phyloP scores from a whole-genome alignment of 257 asterid species.

The Orobanche coerulescens region DNA sequence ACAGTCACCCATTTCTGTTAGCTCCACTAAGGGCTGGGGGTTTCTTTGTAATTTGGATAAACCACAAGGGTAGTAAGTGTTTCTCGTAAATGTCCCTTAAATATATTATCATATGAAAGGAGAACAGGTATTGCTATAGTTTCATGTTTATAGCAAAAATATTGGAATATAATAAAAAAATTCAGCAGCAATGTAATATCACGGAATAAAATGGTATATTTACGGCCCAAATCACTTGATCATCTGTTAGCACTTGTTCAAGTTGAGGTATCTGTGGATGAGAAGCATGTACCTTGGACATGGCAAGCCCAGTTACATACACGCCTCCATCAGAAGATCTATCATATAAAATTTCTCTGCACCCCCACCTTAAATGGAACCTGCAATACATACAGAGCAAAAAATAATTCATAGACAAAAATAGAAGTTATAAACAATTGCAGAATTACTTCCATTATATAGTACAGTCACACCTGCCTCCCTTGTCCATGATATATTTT shows the following conservation, averaged over 20 bases:
- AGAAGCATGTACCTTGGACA: slow-evolving; percentile 64
- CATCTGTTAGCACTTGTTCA: slow-evolving; percentile 5
- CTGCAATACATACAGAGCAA: slow-evolving; percentile 33
- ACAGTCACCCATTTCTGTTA: no score
- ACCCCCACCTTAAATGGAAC: slow-evolving; percentile 98
- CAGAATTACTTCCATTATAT: neutral
- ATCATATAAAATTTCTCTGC: slow-evolving; percentile 84
- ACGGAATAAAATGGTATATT: no score
- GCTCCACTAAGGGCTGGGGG: no score
- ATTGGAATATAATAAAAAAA: slow-evolving; percentile 3
- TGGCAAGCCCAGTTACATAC: slow-evolving; percentile 76
- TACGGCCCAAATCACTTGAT: slow-evolving; percentile 8
- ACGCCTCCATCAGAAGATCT: slow-evolving; percentile 64
- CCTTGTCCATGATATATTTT: slow-evolving; percentile 74
- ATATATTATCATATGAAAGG: no score
- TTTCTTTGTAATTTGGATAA: no score
- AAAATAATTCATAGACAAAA: slow-evolving; percentile 8
- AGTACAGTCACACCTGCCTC: slow-evolving; percentile 57
- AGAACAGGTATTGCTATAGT: no score
- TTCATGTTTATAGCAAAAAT: no score
- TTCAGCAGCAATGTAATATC: no score
- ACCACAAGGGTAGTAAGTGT: no score
- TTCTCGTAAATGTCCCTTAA: no score
- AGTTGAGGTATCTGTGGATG: slow-evolving; percentile 8
- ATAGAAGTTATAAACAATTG: neutral